phyloP scores from a whole-genome alignment of 2,329 filamentous ascomycete genomes.

The Teratosphaeria gauchensis region DNA sequence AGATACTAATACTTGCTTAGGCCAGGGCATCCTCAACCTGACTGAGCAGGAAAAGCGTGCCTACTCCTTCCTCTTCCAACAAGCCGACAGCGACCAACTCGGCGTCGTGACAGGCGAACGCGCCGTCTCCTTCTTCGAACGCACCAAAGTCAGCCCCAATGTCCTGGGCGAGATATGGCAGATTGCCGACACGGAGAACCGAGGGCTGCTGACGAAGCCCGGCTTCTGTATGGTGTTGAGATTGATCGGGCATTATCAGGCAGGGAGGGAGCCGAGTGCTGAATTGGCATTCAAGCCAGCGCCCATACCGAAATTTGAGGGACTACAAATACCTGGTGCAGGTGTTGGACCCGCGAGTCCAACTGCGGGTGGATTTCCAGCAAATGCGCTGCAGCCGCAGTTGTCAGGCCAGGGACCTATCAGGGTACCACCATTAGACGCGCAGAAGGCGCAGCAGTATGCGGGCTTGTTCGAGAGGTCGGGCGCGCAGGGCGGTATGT shows the following conservation, averaged over 20 bases:
- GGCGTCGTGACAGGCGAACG: constrained; percentile 93
- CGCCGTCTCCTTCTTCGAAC: constrained; percentile 96
- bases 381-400: constrained; percentile 22
- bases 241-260: constrained; percentile 92
- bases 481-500: constrained; percentile 61
- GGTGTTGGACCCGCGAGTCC: constrained; percentile 12
- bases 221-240: constrained; percentile 90
- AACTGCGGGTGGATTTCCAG: constrained; percentile 11
- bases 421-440: constrained; percentile 77
- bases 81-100: constrained; percentile 82
- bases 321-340: constrained; percentile 44
- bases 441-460: constrained; percentile 86
- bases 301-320: constrained; percentile 88
- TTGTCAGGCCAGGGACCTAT: constrained; percentile 48
- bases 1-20: neutral
- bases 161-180: constrained; percentile 98
- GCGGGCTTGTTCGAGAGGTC: constrained; percentile 84
- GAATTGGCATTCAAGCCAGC: constrained; percentile 78
- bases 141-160: constrained; percentile 77
- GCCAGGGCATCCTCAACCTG: constrained; percentile 48
- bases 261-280: constrained; percentile 63
- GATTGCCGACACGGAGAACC: constrained; percentile 93
- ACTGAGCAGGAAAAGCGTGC: constrained; percentile 85
- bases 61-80: constrained; percentile 86
- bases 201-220: constrained; percentile 81